Percentiles rank a stretch among this genome's conserved stretches.
phyloP scores from a whole-genome alignment of 768 basidiomycete genomes.

The Tylopilus balloui region DNA sequence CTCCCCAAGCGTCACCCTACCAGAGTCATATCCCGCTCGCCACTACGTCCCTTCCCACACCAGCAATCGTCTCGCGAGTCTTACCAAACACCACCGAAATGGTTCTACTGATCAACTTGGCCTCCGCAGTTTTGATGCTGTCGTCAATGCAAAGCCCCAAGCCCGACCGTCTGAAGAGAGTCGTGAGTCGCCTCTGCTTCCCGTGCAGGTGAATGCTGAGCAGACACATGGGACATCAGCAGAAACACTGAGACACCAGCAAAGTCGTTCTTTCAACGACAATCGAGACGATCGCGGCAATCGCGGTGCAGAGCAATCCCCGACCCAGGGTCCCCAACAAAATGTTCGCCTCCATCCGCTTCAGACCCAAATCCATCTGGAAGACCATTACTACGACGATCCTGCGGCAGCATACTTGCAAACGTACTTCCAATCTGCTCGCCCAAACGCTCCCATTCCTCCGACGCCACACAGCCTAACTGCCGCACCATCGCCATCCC shows the following conservation, averaged over 20 bases:
- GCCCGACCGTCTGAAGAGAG: constrained; percentile 23
- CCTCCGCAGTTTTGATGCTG: constrained; percentile 54
- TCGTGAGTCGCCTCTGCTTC: constrained; percentile 25
- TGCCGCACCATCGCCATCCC: constrained; percentile 69
- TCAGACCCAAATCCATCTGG: constrained; percentile 41
- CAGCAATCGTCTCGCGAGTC: constrained; percentile 30
- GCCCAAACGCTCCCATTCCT: constrained; percentile 73
- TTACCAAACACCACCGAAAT: constrained; percentile 49
- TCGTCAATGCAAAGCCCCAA: constrained; percentile 46
- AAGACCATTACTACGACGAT: constrained; percentile 64
- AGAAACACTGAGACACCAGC: constrained; percentile 16
- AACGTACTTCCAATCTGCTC: constrained; percentile 52
- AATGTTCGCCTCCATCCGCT: constrained; percentile 37
- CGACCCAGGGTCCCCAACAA: constrained; percentile 11
- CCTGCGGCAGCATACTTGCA: constrained; percentile 56
- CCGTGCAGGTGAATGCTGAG: constrained; percentile 15
- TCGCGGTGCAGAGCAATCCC: constrained; percentile 21
- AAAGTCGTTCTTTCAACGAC: constrained; percentile 18
- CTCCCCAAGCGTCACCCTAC: constrained; percentile 59
- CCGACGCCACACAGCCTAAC: constrained; percentile 77
- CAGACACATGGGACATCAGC: constrained; percentile 13
- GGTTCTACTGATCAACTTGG: constrained; percentile 61
- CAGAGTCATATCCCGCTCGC: constrained; percentile 38
- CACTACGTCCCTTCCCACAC: constrained; percentile 30
- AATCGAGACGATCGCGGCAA: constrained; percentile 21